These are phyloP conservation scores for Lepraria neglecta DNA, from an alignment of 495 filamentous ascomycete species.

Conservation along the genomic window DNA sequence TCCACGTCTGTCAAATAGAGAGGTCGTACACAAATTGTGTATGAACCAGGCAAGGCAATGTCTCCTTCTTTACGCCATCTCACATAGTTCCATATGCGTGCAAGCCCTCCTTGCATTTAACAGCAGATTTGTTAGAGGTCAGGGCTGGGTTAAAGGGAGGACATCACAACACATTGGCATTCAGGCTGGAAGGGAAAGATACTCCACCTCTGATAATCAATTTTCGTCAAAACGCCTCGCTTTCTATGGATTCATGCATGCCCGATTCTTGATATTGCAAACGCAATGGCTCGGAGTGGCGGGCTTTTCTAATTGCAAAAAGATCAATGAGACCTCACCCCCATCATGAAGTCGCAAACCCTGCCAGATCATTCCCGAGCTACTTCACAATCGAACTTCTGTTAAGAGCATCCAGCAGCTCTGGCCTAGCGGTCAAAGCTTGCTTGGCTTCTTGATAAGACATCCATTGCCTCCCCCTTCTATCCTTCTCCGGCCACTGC, in stretches of 20 bases:
- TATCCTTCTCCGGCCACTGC: constrained; percentile 92
- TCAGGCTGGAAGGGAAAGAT: constrained; percentile 6
- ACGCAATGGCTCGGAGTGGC: neutral
- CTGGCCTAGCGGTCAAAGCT: constrained; percentile 70
- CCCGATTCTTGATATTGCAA: neutral
- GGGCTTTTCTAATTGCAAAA: neutral
- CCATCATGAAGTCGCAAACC: neutral
- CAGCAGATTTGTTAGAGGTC: neutral
- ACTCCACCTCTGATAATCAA: constrained; percentile 11
- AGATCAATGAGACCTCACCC: constrained; percentile 3
- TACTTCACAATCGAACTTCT: constrained; percentile 67
- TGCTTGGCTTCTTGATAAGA: constrained; percentile 71
- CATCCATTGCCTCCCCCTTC: constrained; percentile 84
- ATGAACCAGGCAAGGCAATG: too few species aligned
- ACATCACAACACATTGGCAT: neutral
- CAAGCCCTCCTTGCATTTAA: neutral
- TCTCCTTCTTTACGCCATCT: too few species aligned
- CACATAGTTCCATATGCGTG: too few species aligned
- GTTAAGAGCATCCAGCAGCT: constrained; percentile 80
- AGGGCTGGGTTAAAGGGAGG: neutral
- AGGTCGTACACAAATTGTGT: too few species aligned
- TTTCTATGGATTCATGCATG: constrained; percentile 7
- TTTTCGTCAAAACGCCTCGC: constrained; percentile 11
- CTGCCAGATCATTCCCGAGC: constrained; percentile 7
- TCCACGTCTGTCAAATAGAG: neutral